Evolutionary conservation across 2,329 filamentous ascomycete species (phyloP), one percentile per base, ranked within the genome.

Genomic region (Arthrobotrys sinensis): DNA sequence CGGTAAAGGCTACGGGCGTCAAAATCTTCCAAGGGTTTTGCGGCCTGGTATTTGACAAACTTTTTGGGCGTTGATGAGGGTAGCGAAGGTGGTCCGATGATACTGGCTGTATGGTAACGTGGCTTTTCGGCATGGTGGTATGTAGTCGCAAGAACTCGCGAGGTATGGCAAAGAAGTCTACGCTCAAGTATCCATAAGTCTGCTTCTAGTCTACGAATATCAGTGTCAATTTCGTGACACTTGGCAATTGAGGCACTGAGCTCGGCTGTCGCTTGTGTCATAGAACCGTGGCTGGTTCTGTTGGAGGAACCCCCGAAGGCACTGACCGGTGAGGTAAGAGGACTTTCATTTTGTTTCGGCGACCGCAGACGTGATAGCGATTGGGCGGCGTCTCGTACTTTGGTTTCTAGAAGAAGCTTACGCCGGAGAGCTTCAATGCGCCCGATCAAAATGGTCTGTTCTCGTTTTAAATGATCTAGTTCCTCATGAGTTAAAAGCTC

Each of bases 401-500:
- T 99, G 68, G 91, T 92, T 84, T 99, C 96, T 53, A 98, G 90
- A 36, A 91, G 90, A 43, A 99, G 88, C 84, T 95, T 97, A 77
- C 93, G 89, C 80, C 91, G 90, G 19, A 93, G 91, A 43, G 93
- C 91, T 79, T 95, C 92, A 80, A 97, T 91, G n/a, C 93, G 91
- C 82, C 91, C 89, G 28, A 88, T 87, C 62, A 98, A 85, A 40
- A 90, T 87, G 75, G 90, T 89, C 80, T 91, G 89, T 86, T 97
- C 93, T 84, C 94, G 97, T 87, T 98, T 99, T 82, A 98, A 85
- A 55, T 90, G 88, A 80, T 98, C 96, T 34, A 97, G 91, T 85
- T 98, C 94, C 83, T 97, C 94, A 81, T 95, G 92, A 0, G 94
- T 93, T 79, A 99, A 84, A 24, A 99, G 91, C 83, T 95, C 91